Percentiles rank a stretch among this genome's conserved stretches.
phyloP scores from a whole-genome alignment of 2,329 filamentous ascomycete species.

The Sporothrix dimorphospora region DNA sequence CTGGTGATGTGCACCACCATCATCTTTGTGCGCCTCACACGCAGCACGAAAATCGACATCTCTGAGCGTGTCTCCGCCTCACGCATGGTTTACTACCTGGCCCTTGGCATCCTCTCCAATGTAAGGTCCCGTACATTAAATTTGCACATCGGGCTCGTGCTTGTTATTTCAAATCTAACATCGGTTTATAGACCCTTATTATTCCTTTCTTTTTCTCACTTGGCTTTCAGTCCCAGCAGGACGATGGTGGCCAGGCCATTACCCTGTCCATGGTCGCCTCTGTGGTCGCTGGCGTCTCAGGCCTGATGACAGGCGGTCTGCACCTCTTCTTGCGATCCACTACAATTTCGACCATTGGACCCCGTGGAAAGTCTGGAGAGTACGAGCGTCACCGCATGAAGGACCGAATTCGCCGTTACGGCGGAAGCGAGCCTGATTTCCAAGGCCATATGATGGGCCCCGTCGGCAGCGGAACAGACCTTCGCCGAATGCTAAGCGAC shows the following conservation, averaged over 20 bases:
- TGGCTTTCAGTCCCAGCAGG: slow-evolving; percentile 47
- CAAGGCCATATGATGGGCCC: slow-evolving; percentile 44
- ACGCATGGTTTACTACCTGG: slow-evolving; percentile 70
- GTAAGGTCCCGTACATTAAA: slow-evolving; percentile 47
- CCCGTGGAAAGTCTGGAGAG: slow-evolving; percentile 51
- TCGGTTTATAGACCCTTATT: slow-evolving; percentile 53
- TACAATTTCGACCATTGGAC: slow-evolving; percentile 58
- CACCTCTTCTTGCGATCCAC: slow-evolving; percentile 70
- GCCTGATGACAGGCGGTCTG: slow-evolving; percentile 65
- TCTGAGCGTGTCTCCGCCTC: slow-evolving; percentile 66
- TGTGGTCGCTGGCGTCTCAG: slow-evolving; percentile 67
- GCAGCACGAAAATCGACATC: slow-evolving; percentile 57
- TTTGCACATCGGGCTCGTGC: background rate
- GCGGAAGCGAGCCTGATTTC: slow-evolving; percentile 38
- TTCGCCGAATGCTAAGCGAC: slow-evolving; percentile 43
- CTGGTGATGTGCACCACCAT: slow-evolving; percentile 55
- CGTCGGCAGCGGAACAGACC: slow-evolving; percentile 35
- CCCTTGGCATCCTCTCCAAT: slow-evolving; percentile 59
- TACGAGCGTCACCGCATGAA: slow-evolving; percentile 50
- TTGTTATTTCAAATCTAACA: background rate
- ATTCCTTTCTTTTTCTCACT: slow-evolving; percentile 67
- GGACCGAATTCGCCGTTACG: slow-evolving; percentile 48
- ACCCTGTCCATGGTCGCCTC: slow-evolving; percentile 65
- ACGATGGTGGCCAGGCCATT: slow-evolving; percentile 46
- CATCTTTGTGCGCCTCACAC: slow-evolving; percentile 61